Base-by-base conservation (phyloP, 140 eudicot species). In the Oenanthe javanica region DNA sequence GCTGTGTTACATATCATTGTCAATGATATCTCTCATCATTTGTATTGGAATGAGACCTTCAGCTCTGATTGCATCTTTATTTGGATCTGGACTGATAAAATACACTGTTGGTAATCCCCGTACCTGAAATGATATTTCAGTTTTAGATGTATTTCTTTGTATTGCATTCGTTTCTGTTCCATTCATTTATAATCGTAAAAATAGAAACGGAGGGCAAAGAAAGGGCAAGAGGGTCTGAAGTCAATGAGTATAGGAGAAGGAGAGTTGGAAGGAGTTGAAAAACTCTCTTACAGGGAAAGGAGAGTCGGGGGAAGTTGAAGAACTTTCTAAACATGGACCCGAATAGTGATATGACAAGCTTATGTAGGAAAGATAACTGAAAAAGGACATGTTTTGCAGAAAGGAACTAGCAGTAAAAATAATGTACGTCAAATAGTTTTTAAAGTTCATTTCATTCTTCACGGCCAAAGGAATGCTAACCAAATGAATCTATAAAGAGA, bases 1-100 rank as follows among this genome's bases (percentile, higher is more conserved):
- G 31, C 8, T 55, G 25, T 25, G 36, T 90, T 89, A 95, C 97
- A 95, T 88, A 4, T 91, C 91, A 82, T 90, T 92, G 66, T 95
- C 93, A 25, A 95, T 83, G 79, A 95, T 95, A 78, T 95, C 99
- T 6, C 93, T 89, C 93, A 95, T 95, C 97, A 95, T 89, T 77
- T 95, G 97, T 88, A 92, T 84, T 3, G 99, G 99, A 69, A 95
- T 89, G 79, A 95, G 95, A 54, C 99, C 99, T 89, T 95, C 99
- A 4, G 97, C 88, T 83, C 99, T 88, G 51, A 95, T 89, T 1
- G 99, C 99, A 66, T 92, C 93, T 86, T 95, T 95, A 72, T 25
- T 90, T 79, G 95, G 92, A 85, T 95, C 93, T 0, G 99, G 99
- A 81, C 97, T 89, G 21, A 95, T 88, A 70, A 95, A 95, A 82